Percentiles rank a stretch among this genome's conserved stretches.
These are phyloP conservation scores for Quercus ilex DNA, from an alignment of 306 rosid species.

Conservation along the genomic window DNA sequence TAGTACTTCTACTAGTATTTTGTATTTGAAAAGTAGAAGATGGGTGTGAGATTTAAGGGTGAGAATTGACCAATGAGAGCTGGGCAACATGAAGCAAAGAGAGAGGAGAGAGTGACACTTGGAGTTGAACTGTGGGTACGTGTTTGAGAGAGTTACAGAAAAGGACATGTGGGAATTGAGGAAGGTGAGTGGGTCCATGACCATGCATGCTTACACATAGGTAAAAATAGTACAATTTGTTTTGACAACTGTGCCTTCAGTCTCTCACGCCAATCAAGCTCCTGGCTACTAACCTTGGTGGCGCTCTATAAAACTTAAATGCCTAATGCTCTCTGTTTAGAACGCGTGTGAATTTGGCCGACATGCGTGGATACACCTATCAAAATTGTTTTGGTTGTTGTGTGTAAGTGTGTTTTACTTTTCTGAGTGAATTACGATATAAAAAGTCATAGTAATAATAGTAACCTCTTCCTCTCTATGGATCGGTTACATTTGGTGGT, in stretches of 20 bases:
- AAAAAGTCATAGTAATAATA: background rate
- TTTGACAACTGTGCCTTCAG: background rate
- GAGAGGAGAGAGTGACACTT: slow-evolving; percentile 58
- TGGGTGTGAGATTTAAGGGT: slow-evolving; percentile 3
- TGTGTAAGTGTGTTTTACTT: background rate
- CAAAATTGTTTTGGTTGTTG: slow-evolving; percentile 44
- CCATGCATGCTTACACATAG: slow-evolving; percentile 68
- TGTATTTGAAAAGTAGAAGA: background rate
- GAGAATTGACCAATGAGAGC: slow-evolving; percentile 37
- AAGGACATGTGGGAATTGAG: slow-evolving; percentile 40
- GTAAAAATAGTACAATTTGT: background rate
- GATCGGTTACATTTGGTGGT: slow-evolving; percentile 52
- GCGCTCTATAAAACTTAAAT: background rate
- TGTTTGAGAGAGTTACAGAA: slow-evolving; percentile 39
- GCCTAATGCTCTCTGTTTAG: background rate
- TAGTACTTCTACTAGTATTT: too few species aligned
- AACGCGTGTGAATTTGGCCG: slow-evolving; percentile 50
- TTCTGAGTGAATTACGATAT: background rate
- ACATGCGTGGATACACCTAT: slow-evolving; percentile 90
- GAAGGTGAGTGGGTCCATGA: slow-evolving; percentile 54
- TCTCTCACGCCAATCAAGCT: slow-evolving; percentile 32
- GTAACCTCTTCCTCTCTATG: background rate
- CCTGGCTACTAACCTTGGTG: slow-evolving; percentile 10
- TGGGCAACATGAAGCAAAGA: slow-evolving; percentile 54
- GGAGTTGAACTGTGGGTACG: slow-evolving; percentile 68